phyloP scores from a whole-genome alignment of 2,329 filamentous ascomycete species.

The Fusarium sp. region DNA sequence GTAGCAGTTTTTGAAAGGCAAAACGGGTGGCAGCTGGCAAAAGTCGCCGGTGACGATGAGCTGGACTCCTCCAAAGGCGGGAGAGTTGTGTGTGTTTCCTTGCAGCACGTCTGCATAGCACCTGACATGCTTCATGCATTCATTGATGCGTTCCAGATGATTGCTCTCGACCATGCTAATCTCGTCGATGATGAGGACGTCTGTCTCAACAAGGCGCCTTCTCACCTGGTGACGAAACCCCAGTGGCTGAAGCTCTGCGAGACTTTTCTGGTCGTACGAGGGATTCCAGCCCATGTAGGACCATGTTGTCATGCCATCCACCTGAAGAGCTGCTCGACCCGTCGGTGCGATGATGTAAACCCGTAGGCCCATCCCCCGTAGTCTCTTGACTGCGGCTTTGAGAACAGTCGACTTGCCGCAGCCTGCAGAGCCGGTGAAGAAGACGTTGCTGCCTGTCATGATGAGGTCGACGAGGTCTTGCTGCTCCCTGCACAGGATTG shows the following conservation, averaged over 20 bases:
- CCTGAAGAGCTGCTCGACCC: constrained; percentile 64
- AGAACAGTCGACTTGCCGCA: constrained; percentile 45
- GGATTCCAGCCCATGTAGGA: constrained; percentile 66
- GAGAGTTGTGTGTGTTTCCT: not conserved
- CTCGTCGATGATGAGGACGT: constrained; percentile 71
- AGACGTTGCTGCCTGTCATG: constrained; percentile 63
- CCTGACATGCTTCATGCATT: constrained; percentile 46
- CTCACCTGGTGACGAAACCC: constrained; percentile 19
- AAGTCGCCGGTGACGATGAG: constrained; percentile 57
- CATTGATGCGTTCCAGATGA: constrained; percentile 43
- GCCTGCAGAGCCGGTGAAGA: constrained; percentile 71
- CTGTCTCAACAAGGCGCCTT: constrained; percentile 50
- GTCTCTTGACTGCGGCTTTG: constrained; percentile 30
- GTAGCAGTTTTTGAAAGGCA: constrained; percentile 55
- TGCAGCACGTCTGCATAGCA: not conserved
- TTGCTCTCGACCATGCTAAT: constrained; percentile 70
- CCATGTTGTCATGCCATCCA: constrained; percentile 65
- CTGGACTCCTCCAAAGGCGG: constrained; percentile 42
- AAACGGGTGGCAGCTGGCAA: constrained; percentile 67
- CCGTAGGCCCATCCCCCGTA: constrained; percentile 4
- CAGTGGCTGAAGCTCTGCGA: not conserved
- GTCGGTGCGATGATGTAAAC: constrained; percentile 68
- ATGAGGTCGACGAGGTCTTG: constrained; percentile 54
- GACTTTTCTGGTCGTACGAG: constrained; percentile 32
- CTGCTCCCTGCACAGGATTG: constrained; percentile 38